These are phyloP conservation scores for Lichina pygmaea DNA, from an alignment of 495 filamentous ascomycete species.

Conservation along the genomic window DNA sequence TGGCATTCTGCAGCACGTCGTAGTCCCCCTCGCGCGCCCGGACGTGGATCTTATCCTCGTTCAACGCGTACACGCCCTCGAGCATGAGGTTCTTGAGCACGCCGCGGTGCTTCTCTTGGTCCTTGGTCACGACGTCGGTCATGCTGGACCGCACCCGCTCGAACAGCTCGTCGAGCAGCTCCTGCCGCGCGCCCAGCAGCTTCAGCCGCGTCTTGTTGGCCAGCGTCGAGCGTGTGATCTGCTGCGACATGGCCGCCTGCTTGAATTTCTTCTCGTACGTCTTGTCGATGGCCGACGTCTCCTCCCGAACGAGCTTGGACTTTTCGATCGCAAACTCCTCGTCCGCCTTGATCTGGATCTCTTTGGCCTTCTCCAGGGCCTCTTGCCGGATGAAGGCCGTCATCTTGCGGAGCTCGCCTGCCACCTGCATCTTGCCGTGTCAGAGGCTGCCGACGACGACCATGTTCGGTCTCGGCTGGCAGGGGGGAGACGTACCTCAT, in stretches of 20 bases:
- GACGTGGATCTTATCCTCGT: conserved; percentile 47
- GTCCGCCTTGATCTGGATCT: conserved; percentile 93
- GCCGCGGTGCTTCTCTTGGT: conserved; percentile 43
- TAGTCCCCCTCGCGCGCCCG: conserved; percentile 57
- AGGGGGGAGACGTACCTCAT: conserved; percentile 36
- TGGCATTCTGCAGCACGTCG: conserved; percentile 42
- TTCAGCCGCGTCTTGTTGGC: conserved; percentile 84
- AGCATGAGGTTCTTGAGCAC: conserved; percentile 58
- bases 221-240: conserved; percentile 82
- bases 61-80: conserved; percentile 70
- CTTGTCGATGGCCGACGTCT: conserved; percentile 74
- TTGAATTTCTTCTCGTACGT: conserved; percentile 96
- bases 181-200: conserved; percentile 63
- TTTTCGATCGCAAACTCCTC: conserved; percentile 97
- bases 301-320: conserved; percentile 86
- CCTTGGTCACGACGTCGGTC: conserved; percentile 26
- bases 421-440: conserved; percentile 30
- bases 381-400: conserved; percentile 99
- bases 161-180: conserved; percentile 80
- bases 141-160: conserved; percentile 46
- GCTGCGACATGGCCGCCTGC: conserved; percentile 85
- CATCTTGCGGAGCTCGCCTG: conserved; percentile 96
- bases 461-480: neutral
- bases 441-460: neutral
- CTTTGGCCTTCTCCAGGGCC: conserved; percentile 81